Conservation (phyloP, 2,329 filamentous ascomycete species). For the Aspergillus felis region DNA sequence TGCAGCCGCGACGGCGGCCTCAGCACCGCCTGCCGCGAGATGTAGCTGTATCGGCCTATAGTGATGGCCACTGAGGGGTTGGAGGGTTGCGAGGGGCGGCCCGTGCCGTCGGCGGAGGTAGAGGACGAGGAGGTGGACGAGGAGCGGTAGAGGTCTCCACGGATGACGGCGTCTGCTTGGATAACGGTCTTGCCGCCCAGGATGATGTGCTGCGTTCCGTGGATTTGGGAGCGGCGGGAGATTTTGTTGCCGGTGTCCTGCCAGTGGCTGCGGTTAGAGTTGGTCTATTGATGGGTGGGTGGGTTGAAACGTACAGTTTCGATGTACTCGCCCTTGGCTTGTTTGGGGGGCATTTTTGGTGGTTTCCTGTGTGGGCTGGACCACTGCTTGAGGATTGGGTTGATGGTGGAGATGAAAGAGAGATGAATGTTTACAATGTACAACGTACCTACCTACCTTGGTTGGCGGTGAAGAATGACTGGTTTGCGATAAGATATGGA, state of each 20-base stretch:
- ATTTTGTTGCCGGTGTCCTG: conserved; percentile 99
- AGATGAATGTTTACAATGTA: background rate
- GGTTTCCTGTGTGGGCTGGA: background rate
- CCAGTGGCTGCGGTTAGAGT: conserved; percentile 1
- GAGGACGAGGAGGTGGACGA: conserved; percentile 23
- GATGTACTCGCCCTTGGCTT: conserved; percentile 87
- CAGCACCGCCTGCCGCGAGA: conserved; percentile 72
- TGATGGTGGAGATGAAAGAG: background rate
- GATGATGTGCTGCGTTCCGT: conserved; percentile 96
- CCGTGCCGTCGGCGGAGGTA: conserved; percentile 31
- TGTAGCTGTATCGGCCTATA: conserved; percentile 87
- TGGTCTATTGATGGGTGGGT: conserved; percentile 5
- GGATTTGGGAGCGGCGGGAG: conserved; percentile 82
- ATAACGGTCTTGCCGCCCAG: conserved; percentile 95
- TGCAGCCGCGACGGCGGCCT: conserved; percentile 79
- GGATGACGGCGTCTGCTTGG: conserved; percentile 89
- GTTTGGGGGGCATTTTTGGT: conserved; percentile 65
- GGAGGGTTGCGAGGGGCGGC: conserved; percentile 27
- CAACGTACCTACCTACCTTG: background rate
- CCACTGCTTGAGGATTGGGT: background rate
- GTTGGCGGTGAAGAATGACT: background rate
- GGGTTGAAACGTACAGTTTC: conserved; percentile 66
- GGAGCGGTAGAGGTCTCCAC: conserved; percentile 73
- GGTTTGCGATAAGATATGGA: background rate
- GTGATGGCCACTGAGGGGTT: conserved; percentile 58